phyloP scores from a whole-genome alignment of 495 filamentous ascomycete genomes.

The Wilcoxina mikolae region DNA sequence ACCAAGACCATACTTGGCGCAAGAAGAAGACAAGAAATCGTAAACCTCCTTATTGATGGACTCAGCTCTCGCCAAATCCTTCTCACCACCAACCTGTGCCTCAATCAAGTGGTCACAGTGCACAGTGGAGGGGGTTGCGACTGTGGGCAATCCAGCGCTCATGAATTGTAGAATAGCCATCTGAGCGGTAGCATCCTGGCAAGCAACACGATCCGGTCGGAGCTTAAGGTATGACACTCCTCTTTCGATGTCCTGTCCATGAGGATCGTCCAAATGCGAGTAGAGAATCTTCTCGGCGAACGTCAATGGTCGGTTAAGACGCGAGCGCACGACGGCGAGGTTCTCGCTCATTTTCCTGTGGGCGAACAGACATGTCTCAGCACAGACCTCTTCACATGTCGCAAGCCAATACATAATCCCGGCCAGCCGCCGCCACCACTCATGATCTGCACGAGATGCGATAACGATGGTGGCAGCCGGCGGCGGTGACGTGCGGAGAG shows the following conservation, averaged over 20 bases:
- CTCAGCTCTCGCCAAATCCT: conserved; percentile 84
- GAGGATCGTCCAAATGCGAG: conserved; percentile 95
- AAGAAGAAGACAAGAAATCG: conserved; percentile 87
- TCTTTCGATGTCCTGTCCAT: conserved; percentile 89
- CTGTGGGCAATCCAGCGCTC: conserved; percentile 88
- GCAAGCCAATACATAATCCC: neutral
- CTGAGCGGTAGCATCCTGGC: conserved; percentile 98
- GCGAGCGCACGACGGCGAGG: conserved; percentile 68
- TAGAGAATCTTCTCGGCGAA: conserved; percentile 98
- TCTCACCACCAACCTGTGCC: conserved; percentile 82
- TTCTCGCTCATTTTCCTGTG: conserved; percentile 98
- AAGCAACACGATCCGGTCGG: conserved; percentile 93
- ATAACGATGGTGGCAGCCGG: neutral
- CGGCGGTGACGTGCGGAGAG: neutral
- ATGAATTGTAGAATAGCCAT: conserved; percentile 99
- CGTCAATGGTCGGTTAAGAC: conserved; percentile 84
- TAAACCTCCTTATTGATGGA: conserved; percentile 99
- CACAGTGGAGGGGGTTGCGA: conserved; percentile 89
- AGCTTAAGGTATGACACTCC: conserved; percentile 90
- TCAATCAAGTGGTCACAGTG: conserved; percentile 99
- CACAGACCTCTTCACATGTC: conserved; percentile 15
- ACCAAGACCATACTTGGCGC: conserved; percentile 98
- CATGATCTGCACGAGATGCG: conserved; percentile 1
- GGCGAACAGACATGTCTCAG: conserved; percentile 34
- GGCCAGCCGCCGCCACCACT: neutral